Base-by-base conservation (phyloP, 768 basidiomycete species). In the Leccinum uliginosum region DNA sequence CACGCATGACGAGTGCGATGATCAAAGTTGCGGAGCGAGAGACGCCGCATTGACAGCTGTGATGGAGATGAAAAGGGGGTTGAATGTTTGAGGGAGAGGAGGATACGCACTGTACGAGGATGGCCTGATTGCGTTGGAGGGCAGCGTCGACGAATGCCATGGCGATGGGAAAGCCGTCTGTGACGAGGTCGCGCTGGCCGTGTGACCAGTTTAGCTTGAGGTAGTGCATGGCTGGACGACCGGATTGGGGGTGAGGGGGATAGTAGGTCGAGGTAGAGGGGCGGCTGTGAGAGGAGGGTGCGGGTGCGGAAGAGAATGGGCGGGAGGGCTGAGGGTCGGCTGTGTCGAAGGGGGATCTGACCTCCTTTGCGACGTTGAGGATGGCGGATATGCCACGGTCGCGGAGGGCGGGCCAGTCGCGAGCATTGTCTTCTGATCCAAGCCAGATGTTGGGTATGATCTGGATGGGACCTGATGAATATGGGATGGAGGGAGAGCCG, bases 301-400 rank as follows among this genome's bases (percentile, higher is more conserved):
- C 81, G 27, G 87, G 88, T 4, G 86, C 82, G n/a, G 87, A 90
- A 4, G 80, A 76, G 50, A 83, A 83, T 14, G 83, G 74, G 17
- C 87, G 84, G 24, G 83, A 71, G 43, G 83, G 76, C 49, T 80
- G 80, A 2, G 76, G 62, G 45, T 68, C 63, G 29, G 71, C 62
- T 26, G 76, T 61, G 65, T 89, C 86, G 65, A 90, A 83, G 50
- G 86, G 83, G n/a, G 83, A 83, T 45, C 78, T 69, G 60, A 97
- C 90, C 71, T 97, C 93, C 75, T 95, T 93, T 47, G 93, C 93
- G 32, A 96, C 94, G 70, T 96, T 95, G 71, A 96, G 81, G 21
- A 96, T 82, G 46, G 88, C 83, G 59, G 80, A 83, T 67, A 95
- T 93, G 38, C 86, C 83, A 32, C 85, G 81, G 51, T 87, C 81